These are phyloP conservation scores for Moniliophthora roreri DNA, from an alignment of 1,284 basidiomycete species.

Conservation along the genomic window DNA sequence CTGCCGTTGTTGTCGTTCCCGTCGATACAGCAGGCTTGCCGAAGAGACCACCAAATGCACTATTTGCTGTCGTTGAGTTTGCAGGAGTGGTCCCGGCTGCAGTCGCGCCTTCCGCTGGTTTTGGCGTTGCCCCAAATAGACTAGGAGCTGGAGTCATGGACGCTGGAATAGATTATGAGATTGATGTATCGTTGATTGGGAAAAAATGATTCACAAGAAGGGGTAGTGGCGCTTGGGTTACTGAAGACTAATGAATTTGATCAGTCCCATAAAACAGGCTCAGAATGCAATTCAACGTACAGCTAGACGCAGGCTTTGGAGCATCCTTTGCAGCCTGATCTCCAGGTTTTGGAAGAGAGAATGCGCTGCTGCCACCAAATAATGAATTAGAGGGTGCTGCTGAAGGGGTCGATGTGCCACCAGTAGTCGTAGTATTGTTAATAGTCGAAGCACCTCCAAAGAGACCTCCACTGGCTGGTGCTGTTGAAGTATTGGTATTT, in stretches of 20 bases:
- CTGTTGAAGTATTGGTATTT: constrained; percentile 15
- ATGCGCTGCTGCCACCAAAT: constrained; percentile 26
- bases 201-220: neutral
- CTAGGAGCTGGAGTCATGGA: constrained; percentile 9
- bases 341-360: constrained; percentile 29
- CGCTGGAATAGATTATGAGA: constrained; percentile 8
- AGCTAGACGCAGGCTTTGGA: constrained; percentile 26
- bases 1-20: constrained; percentile 14
- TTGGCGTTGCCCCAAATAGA: constrained; percentile 5
- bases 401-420: neutral
- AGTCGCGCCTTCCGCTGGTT: constrained; percentile 6
- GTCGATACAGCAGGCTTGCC: constrained; percentile 13
- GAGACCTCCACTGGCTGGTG: constrained; percentile 9
- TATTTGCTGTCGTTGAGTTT: constrained; percentile 1
- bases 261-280: neutral
- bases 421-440: neutral
- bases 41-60: constrained; percentile 6
- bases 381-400: constrained; percentile 14
- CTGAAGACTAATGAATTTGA: constrained; percentile 27
- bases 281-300: neutral
- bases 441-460: constrained; percentile 17
- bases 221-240: constrained; percentile 19
- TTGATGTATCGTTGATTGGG: neutral
- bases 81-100: neutral
- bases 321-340: constrained; percentile 25